Conservation (phyloP, 2,329 filamentous ascomycete species). For the Emergomyces africanus region DNA sequence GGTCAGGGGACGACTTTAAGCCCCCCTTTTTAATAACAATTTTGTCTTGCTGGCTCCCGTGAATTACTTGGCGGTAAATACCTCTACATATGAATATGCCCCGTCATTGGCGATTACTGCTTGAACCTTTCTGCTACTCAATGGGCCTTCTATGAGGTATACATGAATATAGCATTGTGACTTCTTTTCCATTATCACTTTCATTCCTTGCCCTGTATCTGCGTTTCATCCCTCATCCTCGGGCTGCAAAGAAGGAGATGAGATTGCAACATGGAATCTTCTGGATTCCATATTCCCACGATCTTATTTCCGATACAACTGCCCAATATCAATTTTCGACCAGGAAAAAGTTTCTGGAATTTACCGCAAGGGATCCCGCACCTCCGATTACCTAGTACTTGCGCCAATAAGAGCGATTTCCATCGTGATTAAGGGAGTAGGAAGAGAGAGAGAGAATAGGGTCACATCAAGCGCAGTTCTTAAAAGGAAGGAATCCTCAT, state of each 20-base stretch:
- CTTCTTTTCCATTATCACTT: background rate
- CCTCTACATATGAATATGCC: background rate
- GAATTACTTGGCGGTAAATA: background rate
- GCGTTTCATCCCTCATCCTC: constrained; percentile 1
- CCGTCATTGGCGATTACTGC: background rate
- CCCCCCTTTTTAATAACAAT: too few species aligned
- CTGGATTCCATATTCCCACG: constrained; percentile 21
- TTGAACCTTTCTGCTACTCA: background rate
- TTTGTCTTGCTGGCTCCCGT: background rate
- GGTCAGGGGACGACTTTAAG: background rate
- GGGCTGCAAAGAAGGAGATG: constrained; percentile 46
- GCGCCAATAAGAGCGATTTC: background rate
- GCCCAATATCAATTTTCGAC: constrained; percentile 36
- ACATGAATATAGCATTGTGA: background rate
- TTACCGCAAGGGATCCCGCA: background rate
- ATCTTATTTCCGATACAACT: constrained; percentile 46
- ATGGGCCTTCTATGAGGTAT: background rate
- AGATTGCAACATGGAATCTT: constrained; percentile 17
- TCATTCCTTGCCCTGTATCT: background rate
- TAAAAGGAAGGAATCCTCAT: background rate
- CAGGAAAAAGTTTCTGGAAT: background rate
- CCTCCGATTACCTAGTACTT: background rate
- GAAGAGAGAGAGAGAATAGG: background rate
- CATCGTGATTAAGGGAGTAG: background rate
- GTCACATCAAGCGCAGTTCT: background rate